These are phyloP conservation scores for Cryptococcus sp. DNA, from an alignment of 1,284 basidiomycete species.

Conservation along the genomic window DNA sequence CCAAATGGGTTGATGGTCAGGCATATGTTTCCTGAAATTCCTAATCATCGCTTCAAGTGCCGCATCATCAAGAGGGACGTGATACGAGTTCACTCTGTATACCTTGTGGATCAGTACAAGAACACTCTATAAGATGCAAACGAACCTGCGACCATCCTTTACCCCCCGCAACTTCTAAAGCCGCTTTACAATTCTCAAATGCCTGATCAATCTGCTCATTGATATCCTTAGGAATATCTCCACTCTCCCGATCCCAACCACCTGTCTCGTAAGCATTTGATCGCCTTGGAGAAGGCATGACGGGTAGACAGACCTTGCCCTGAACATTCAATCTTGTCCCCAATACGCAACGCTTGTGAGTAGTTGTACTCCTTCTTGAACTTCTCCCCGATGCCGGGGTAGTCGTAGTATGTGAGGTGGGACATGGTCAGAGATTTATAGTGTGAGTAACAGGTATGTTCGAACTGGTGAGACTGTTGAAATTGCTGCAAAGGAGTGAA, in stretches of 20 bases:
- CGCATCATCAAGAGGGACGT: constrained; percentile 18
- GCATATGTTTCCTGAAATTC: constrained; percentile 21
- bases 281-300: not conserved
- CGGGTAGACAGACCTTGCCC: not conserved
- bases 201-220: constrained; percentile 30
- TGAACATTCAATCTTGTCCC: constrained; percentile 27
- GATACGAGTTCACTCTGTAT: constrained; percentile 23
- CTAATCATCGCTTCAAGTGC: constrained; percentile 16
- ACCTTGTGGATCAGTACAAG: too few relatives aligned
- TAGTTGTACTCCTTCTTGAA: constrained; percentile 10
- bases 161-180: constrained; percentile 21
- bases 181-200: constrained; percentile 25
- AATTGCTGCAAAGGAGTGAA: too few relatives aligned
- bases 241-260: not conserved
- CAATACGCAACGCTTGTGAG: constrained; percentile 23
- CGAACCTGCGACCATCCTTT: constrained; percentile 28
- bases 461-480: too few relatives aligned
- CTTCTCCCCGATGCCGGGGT: constrained; percentile 4
- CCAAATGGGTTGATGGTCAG: constrained; percentile 29
- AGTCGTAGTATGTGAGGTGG: constrained; percentile 1
- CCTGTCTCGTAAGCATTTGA: not conserved
- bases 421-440: too few relatives aligned
- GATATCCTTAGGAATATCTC: not conserved
- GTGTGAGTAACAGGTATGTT: too few relatives aligned
- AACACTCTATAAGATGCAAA: too few relatives aligned